Evolutionary conservation across 2,329 filamentous ascomycete species (phyloP), one percentile per base, ranked within the genome.

Genomic region (Kalmusia sp.): DNA sequence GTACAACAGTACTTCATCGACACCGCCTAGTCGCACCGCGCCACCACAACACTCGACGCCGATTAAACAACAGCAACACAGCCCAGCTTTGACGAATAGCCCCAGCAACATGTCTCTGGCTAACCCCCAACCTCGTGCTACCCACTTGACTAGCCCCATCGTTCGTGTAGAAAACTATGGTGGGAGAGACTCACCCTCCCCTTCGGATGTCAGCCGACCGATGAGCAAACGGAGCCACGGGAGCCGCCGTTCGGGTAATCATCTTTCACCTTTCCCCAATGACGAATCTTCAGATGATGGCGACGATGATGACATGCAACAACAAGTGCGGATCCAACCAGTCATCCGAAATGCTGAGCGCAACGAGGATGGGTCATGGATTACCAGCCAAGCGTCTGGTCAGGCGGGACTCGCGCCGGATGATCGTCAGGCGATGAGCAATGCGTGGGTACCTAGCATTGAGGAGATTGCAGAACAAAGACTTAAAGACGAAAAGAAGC

Each of bases 391-490:
- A 19, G 54, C 55, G 4, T 77, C 75, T 15, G 76, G 77, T 8
- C 77, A 79, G 43, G 69, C 70, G 40, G 80, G 82, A 11, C 60
- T 84, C 27, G 77, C 75, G 31, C 82, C 83, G 7, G 64, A 71
- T 5, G 71, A 77, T 30, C 76, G 82, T 38, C 74, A 72, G 25
- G 59, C 66, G 27, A 64, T 79, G 57, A 69, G 67, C 4, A 67
- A 80, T 48, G 68, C 72, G 14, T 75, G 75, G 39, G 72, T 82
- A 3, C 75, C 75, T 12, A 84, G 77, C 43, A 71, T 83, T 6
- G 80, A 82, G 41, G 81, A 85, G 22, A 70, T 83, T 43, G 76
- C 79, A 41, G 71, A 78, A 37, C 71, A 78, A 52, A 76, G 79
- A 44, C 71, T 78, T 28, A 69, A 77, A 27, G 75, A 78, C 3